Conservation (phyloP, 345 rosid species). For the Combretum micranthum region DNA sequence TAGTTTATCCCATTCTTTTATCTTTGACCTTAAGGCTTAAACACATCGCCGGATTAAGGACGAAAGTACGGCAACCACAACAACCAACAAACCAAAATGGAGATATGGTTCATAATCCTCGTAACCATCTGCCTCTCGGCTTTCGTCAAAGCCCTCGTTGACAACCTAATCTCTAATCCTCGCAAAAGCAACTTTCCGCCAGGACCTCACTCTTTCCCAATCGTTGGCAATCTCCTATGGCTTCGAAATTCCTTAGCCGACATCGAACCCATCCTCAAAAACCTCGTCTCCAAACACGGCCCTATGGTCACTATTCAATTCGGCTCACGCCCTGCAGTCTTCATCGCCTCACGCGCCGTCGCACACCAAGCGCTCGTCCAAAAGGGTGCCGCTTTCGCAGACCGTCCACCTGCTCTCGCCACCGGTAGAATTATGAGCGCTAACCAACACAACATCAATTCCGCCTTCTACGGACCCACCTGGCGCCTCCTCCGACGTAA, state of each 20-base stretch:
- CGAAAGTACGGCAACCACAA: too few species aligned
- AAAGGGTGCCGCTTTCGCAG: not conserved
- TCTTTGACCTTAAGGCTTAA: too few species aligned
- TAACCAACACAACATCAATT: too few species aligned
- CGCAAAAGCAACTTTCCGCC: not conserved
- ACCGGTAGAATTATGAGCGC: too few species aligned
- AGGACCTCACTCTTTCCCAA: conserved; percentile 1
- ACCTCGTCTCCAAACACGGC: conserved; percentile 1
- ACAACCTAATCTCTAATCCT: not conserved
- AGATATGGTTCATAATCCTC: not conserved
- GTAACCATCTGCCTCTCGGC: not conserved
- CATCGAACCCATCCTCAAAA: conserved; percentile 2
- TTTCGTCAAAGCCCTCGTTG: not conserved
- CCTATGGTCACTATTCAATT: conserved; percentile 2
- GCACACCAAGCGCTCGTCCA: conserved; percentile 5
- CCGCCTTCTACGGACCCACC: too few species aligned
- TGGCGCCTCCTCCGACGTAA: too few species aligned
- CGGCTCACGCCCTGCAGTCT: not conserved
- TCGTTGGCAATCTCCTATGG: not conserved
- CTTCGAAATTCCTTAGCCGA: not conserved
- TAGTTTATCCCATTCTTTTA: too few species aligned
- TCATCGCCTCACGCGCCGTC: not conserved
- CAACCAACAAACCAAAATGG: not conserved
- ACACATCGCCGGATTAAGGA: too few species aligned
- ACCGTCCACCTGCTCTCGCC: not conserved